A percentile compares a stretch with the other conserved stretches of the same genome.
phyloP scores from a whole-genome alignment of 345 rosid species.

The rapeseed (Brassica napus) region DNA sequence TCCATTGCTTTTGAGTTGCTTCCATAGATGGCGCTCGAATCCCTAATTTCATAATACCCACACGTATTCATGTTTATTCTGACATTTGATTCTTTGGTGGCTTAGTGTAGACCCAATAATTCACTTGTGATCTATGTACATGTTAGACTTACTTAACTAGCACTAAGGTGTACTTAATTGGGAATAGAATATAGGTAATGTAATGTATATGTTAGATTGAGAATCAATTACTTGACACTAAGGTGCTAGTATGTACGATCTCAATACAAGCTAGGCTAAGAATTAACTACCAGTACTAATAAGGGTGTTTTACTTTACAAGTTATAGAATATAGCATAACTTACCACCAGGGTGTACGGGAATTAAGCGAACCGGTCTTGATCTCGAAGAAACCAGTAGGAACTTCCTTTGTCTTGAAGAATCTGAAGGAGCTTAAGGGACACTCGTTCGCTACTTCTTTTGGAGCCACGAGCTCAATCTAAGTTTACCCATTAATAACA shows the following conservation, averaged over 20 bases:
- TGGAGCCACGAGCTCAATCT: slow-evolving; percentile 61
- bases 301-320: background rate
- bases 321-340: background rate
- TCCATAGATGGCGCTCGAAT: slow-evolving; percentile 62
- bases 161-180: background rate
- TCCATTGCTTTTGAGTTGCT: slow-evolving; percentile 39
- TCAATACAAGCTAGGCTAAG: background rate
- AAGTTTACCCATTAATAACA: background rate
- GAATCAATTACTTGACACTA: background rate
- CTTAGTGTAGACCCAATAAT: background rate
- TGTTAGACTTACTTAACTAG: background rate
- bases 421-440: slow-evolving; percentile 55
- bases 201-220: background rate
- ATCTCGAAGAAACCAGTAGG: slow-evolving; percentile 50
- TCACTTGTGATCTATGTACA: background rate
- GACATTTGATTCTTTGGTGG: background rate
- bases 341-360: slow-evolving; percentile 63
- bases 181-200: background rate
- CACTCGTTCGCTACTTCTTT: slow-evolving; percentile 47
- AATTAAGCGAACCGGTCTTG: slow-evolving; percentile 49
- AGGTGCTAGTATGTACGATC: background rate
- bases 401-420: slow-evolving; percentile 52
- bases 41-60: slow-evolving; percentile 42
- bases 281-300: background rate
- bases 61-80: background rate